phyloP scores from a whole-genome alignment of 345 rosid genomes.

The Pugionium cornutum region DNA sequence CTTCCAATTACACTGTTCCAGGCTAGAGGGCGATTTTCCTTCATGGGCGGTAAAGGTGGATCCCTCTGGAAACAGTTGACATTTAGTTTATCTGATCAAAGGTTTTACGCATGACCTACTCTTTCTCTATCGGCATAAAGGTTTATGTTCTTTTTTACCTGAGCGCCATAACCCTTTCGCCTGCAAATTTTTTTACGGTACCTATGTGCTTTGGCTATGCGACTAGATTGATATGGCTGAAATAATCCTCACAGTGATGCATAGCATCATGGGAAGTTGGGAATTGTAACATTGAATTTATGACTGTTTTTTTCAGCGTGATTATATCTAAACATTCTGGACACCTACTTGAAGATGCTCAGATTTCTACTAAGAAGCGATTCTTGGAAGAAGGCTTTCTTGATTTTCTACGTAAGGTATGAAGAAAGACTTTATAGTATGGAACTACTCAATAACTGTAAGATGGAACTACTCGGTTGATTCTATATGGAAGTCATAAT shows the following conservation, averaged over 20 bases:
- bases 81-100: conserved; percentile 67
- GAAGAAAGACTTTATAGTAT: conserved; percentile 7
- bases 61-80: conserved; percentile 92
- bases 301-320: conserved; percentile 40
- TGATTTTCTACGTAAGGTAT: conserved; percentile 73
- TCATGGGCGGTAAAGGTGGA: conserved; percentile 97
- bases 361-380: conserved; percentile 45
- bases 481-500: neutral
- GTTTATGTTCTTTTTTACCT: conserved; percentile 34
- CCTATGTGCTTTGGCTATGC: conserved; percentile 14
- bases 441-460: neutral
- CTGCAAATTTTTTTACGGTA: conserved; percentile 20
- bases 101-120: conserved; percentile 52
- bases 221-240: conserved; percentile 19
- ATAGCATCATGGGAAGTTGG: neutral
- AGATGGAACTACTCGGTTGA: too few relatives aligned
- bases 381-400: conserved; percentile 75
- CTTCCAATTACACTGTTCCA: conserved; percentile 37
- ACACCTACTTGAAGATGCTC: conserved; percentile 58
- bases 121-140: conserved; percentile 39
- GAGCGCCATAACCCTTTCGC: conserved; percentile 21
- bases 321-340: conserved; percentile 52
- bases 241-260: conserved; percentile 7
- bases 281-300: conserved; percentile 10
- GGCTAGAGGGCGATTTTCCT: conserved; percentile 90